Evolutionary conservation across 2,329 filamentous ascomycete species (phyloP), one percentile per base, ranked within the genome.

Genomic region (Exophiala sideris): DNA sequence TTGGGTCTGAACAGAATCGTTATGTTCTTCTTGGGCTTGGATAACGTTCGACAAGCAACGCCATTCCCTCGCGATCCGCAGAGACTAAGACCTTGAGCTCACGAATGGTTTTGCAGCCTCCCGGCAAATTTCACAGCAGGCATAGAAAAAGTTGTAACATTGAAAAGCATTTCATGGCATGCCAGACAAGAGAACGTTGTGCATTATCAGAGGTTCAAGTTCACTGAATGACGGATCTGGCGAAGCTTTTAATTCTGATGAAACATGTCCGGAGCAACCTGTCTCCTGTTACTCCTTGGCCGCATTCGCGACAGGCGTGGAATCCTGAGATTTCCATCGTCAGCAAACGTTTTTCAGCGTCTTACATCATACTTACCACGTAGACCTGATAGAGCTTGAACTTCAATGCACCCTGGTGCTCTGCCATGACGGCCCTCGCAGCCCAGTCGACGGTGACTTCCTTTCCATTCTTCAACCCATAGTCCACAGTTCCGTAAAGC

Each of bases 1-100:
- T 75, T 86, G 59, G 84, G 84, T 11, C 66, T 86, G 67, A 85
- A 87, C 73, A 73, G 84, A 33, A 85, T 86, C 64, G 82, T 86
- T 53, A 82, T 83, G 74, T 81, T 85, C 67, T 86, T 82, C 77
- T 68, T 86, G 61, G 84, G 83, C 10, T 67, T 86, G 67, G 81
- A 81, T 16, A 85, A 86, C 62, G 79, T 86, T 45, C 70, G 84
- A 34, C 71, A 85, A 68, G 78, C 79, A 32, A 82, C 80, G 62
- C 65, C 85, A 65, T 86, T 86, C 72, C 83, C 84, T 29, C 74
- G 83, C 59, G 84, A 86, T 67, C 84, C 83, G 7, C 76, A 79
- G 67, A 75, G 83, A 63, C 66, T 76, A 65, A 69, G 74, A 44
- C 74, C 74, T 58, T 74, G 63, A 32, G n/a, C 8, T 24, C 3